phyloP scores from a whole-genome alignment of 805 yeast genomes.

The Priceomyces melissophilus region DNA sequence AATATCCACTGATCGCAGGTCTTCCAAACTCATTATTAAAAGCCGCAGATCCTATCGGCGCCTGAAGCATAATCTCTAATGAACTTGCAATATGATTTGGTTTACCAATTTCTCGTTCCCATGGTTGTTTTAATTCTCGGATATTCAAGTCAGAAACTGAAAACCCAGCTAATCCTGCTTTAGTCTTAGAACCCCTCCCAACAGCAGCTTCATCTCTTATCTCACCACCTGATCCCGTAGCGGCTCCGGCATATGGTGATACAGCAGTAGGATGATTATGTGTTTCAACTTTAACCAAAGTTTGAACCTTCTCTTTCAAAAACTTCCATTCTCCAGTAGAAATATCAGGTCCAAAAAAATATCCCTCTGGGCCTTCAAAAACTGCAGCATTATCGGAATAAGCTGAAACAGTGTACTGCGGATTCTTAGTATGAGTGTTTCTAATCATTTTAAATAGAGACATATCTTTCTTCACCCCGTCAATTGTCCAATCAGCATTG shows the following conservation, averaged over 20 bases:
- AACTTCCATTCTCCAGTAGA: constrained; percentile 70
- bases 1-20: constrained; percentile 95
- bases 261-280: constrained; percentile 99
- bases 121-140: constrained; percentile 84
- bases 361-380: constrained; percentile 77
- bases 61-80: constrained; percentile 92
- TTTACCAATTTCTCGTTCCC: constrained; percentile 90
- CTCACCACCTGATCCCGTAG: constrained; percentile 99
- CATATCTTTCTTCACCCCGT: constrained; percentile 67
- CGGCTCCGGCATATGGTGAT: constrained; percentile 98
- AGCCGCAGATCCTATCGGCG: constrained; percentile 97
- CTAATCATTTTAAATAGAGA: constrained; percentile 92
- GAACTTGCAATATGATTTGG: constrained; percentile 93
- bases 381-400: constrained; percentile 98
- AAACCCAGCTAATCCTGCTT: constrained; percentile 94
- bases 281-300: constrained; percentile 93
- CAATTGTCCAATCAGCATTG: constrained; percentile 97
- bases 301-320: constrained; percentile 74
- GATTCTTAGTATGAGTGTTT: constrained; percentile 80
- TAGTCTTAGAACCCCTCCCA: constrained; percentile 96
- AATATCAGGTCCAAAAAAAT: constrained; percentile 74
- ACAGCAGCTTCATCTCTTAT: constrained; percentile 99
- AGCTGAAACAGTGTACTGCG: constrained; percentile 85
- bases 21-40: constrained; percentile 98
- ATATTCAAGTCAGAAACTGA: constrained; percentile 87